Evolutionary conservation across 1,139 yeast species (phyloP), one percentile per base, ranked within the genome.

Genomic region (Debaryomycetaceae sp.): DNA sequence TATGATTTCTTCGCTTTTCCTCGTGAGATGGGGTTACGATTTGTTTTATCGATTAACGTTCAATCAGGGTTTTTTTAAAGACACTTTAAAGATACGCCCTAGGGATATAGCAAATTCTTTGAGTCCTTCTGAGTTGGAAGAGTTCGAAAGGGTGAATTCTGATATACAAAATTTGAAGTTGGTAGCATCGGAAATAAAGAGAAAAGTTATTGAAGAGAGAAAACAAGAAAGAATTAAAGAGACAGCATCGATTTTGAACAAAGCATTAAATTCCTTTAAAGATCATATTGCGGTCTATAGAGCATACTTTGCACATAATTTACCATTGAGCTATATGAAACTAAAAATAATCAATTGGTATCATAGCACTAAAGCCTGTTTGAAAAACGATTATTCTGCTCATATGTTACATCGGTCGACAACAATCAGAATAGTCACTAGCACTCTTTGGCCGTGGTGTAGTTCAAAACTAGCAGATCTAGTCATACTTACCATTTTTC

Each of bases 51-150:
- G 70, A 17, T 38, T 73, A 15, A 69, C 78, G 0, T 49, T 77
- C 35, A 78, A 78, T 50, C 60, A 73, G 36, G 37, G 65, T 2
- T 75, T 77, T 49, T 78, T 75, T 44, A 56, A 62, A 36, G 42
- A 67, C 5, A 53, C 65, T 6, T 50, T 64, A 51, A 48, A 53
- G 3, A 50, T 58, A 1, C 53, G 65, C 35, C 74, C 75, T 5
- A 47, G 73, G 34, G 65, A 60, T 30, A 61, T 72, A 33, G 68
- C 71, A 19, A 67, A 70, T 48, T 55, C 59, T 35, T 50, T 70
- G 33, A 34, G 53, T 5, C 55, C 54, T 1, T 34, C 36, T 1
- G 64, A 64, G 30, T 49, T 62, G 22, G 61, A 55, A 24, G 38
- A 43, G 4, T 46, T 70, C 26, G 75, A 70, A 44, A 50, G 50